Percentiles rank a stretch among this genome's conserved stretches.
These are phyloP conservation scores for Hericium rajendrae DNA, from an alignment of 768 basidiomycete species.

Conservation along the genomic window DNA sequence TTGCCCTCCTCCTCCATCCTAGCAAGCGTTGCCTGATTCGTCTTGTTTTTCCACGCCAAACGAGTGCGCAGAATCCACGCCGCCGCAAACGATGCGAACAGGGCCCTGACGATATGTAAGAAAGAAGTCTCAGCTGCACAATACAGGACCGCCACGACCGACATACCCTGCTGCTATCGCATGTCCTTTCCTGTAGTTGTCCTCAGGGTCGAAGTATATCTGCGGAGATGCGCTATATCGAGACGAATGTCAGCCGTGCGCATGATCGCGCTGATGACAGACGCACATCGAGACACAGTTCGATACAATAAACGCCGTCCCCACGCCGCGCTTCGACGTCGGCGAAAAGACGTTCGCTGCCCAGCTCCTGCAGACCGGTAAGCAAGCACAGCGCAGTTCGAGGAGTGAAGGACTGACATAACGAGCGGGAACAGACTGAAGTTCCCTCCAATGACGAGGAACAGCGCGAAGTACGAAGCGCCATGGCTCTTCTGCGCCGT, in stretches of 20 bases:
- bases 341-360: slow-evolving; percentile 50
- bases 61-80: slow-evolving; percentile 38
- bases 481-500: slow-evolving; percentile 40
- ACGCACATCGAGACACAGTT: slow-evolving; percentile 48
- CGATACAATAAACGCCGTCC: slow-evolving; percentile 51
- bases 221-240: slow-evolving; percentile 40
- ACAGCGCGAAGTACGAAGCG: slow-evolving; percentile 48
- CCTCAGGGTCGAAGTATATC: slow-evolving; percentile 44
- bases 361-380: slow-evolving; percentile 37
- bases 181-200: slow-evolving; percentile 43
- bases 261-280: not conserved
- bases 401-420: slow-evolving; percentile 30
- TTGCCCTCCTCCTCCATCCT: slow-evolving; percentile 21
- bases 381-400: not conserved
- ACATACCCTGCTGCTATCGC: slow-evolving; percentile 43
- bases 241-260: not conserved
- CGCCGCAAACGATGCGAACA: slow-evolving; percentile 32
- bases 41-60: slow-evolving; percentile 33
- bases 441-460: slow-evolving; percentile 45
- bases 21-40: slow-evolving; percentile 25
- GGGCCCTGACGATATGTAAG: slow-evolving; percentile 23
- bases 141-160: not conserved
- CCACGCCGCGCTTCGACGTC: slow-evolving; percentile 50
- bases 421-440: slow-evolving; percentile 49
- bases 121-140: not conserved